These are phyloP conservation scores for Teunomyces funiuensis DNA, from an alignment of 805 yeast species.

Conservation along the genomic window DNA sequence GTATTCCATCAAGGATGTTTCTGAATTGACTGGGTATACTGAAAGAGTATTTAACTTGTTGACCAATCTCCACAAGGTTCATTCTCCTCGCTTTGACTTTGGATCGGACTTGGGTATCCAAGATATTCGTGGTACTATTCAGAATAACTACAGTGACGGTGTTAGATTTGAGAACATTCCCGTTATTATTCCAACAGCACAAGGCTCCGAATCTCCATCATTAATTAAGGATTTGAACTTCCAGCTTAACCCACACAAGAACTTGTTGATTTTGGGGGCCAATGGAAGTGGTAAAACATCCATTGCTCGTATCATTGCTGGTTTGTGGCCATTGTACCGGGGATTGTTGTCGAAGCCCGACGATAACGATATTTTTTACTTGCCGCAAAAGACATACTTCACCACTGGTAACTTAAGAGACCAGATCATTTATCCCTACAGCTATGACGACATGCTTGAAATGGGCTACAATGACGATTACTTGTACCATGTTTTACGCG, in stretches of 20 bases:
- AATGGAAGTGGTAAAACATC: constrained; percentile 92
- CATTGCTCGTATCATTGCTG: constrained; percentile 78
- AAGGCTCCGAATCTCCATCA: constrained; percentile 61
- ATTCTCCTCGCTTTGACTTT: constrained; percentile 57
- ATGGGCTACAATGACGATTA: constrained; percentile 70
- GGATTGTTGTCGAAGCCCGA: constrained; percentile 82
- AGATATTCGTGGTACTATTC: constrained; percentile 78
- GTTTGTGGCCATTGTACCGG: constrained; percentile 85
- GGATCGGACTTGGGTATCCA: constrained; percentile 44
- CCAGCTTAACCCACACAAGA: constrained; percentile 59
- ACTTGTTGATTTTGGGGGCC: constrained; percentile 77
- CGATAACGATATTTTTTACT: constrained; percentile 64
- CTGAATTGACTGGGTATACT: constrained; percentile 88
- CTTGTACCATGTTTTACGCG: constrained; percentile 62
- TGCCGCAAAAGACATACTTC: constrained; percentile 88
- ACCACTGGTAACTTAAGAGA: constrained; percentile 82
- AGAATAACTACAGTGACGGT: constrained; percentile 67
- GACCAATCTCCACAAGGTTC: constrained; percentile 78
- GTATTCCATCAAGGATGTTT: constrained; percentile 90
- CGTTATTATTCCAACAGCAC: constrained; percentile 68
- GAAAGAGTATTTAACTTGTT: constrained; percentile 78
- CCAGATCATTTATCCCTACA: constrained; percentile 85
- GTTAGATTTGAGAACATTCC: constrained; percentile 80
- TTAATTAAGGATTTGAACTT: constrained; percentile 62
- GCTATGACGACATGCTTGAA: constrained; percentile 73